Evolutionary conservation across 768 basidiomycete genomes (phyloP), one percentile per base, ranked within the genome.

Genomic region (Suillus subaureus): DNA sequence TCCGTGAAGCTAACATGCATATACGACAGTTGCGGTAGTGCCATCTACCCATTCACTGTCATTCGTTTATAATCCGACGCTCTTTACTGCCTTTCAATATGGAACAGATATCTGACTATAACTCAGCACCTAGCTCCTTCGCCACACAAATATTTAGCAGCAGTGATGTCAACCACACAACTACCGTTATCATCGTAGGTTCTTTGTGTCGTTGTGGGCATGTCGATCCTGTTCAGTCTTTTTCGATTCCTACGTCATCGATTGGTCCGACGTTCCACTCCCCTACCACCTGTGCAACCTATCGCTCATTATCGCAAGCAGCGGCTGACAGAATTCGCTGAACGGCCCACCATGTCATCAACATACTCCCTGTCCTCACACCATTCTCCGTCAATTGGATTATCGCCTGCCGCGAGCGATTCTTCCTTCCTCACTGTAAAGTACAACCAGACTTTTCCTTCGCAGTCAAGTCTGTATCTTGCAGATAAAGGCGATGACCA

Each of bases 241-340:
- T 74, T 74, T 71, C 78, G 79, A 18, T 63, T 82, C 67, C 64
- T 84, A 61, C 77, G 77, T 45, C 78, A 79, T 54, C 69, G 61
- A 18, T 78, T 70, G 33, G 71, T 75, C 31, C 75, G 73, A 26
- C 70, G 73, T 33, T 72, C 80, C 1, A 77, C 73, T 0, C 89
- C 90, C 4, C 79, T 90, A 0, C 90, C 89, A 0, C 89, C 87
- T 16, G 80, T 86, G 13, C 89, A 90, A 68, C 85, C 87, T 18
- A 84, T 90, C 28, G 87, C 89, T 6, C 86, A 86, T 68, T 84
- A 86, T 62, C 83, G 89, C 16, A 83, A 85, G 67, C 82, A 82
- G 37, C 80, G 83, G 61, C 70, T 82, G n/a, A 76, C 81, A 11
- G 79, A 81, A 45, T 75, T 83, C 51, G 75, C 82, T 6, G 74